These are phyloP conservation scores for Candida sakaeoensis DNA, from an alignment of 805 yeast species.

Conservation along the genomic window DNA sequence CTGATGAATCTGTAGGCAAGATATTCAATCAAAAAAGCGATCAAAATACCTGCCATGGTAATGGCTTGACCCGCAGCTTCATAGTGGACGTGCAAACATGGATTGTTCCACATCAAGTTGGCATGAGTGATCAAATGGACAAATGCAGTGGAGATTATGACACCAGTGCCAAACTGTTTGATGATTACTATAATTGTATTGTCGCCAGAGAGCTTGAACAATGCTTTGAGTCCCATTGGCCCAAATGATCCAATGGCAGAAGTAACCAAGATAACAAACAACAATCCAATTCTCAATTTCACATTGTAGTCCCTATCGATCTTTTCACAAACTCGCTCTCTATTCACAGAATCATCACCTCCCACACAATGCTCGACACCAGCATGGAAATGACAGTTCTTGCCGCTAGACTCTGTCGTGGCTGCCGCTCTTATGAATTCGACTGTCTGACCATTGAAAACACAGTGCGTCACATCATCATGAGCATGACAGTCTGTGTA, in stretches of 20 bases:
- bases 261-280: constrained; percentile 33
- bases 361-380: constrained; percentile 29
- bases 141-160: constrained; percentile 29
- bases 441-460: constrained; percentile 15
- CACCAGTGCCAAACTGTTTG: constrained; percentile 30
- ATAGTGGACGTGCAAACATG: constrained; percentile 21
- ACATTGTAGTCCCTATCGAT: constrained; percentile 26
- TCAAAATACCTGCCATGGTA: constrained; percentile 26
- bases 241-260: constrained; percentile 31
- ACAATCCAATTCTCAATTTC: constrained; percentile 24
- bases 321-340: constrained; percentile 17
- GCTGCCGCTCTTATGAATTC: constrained; percentile 13
- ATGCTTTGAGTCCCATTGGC: constrained; percentile 24
- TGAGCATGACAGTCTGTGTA: constrained; percentile 21
- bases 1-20: constrained; percentile 12
- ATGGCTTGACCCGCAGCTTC: constrained; percentile 26
- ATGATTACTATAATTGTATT: constrained; percentile 12
- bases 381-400: constrained; percentile 29
- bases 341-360: constrained; percentile 9
- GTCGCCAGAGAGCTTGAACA: constrained; percentile 15
- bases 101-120: constrained; percentile 22
- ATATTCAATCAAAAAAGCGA: constrained; percentile 23
- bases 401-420: constrained; percentile 5
- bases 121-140: constrained; percentile 30
- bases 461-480: constrained; percentile 17